These are phyloP conservation scores for Pulveroboletus sp. DNA, from an alignment of 768 basidiomycete species.

Conservation along the genomic window DNA sequence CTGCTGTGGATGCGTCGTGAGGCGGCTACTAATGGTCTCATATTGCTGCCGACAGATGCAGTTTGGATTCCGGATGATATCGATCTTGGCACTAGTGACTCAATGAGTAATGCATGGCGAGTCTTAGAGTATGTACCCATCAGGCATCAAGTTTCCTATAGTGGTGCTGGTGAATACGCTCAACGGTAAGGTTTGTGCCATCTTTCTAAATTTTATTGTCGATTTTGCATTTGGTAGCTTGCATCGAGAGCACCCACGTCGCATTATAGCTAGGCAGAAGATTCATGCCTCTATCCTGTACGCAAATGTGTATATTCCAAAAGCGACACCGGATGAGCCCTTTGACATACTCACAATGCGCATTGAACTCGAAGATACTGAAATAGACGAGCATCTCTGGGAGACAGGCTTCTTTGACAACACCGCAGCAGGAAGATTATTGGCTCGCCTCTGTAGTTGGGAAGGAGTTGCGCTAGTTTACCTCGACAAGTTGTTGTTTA, in stretches of 20 bases:
- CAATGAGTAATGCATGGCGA: conserved; percentile 16
- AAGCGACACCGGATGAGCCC: conserved; percentile 17
- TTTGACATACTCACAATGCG: conserved; percentile 18
- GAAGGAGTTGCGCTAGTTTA: conserved; percentile 17
- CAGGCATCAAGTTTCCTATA: conserved; percentile 20
- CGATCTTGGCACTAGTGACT: conserved; percentile 17
- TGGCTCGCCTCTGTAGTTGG: conserved; percentile 6
- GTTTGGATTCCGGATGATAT: no score
- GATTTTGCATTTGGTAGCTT: conserved; percentile 3
- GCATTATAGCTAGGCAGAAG: conserved; percentile 22
- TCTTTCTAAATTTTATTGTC: neutral
- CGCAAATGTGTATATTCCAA: conserved; percentile 19
- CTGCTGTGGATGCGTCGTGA: no score
- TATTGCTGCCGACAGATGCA: no score
- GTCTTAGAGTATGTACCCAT: conserved; percentile 20
- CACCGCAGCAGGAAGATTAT: conserved; percentile 9
- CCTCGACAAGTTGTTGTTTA: conserved; percentile 17
- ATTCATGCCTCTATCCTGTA: conserved; percentile 22
- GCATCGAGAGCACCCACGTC: conserved; percentile 1
- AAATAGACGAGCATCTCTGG: conserved; percentile 13
- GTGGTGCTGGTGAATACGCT: conserved; percentile 12
- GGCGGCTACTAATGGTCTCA: no score
- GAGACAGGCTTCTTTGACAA: conserved; percentile 20
- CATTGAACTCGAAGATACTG: neutral
- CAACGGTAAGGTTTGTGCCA: conserved; percentile 11